Conservation (phyloP, 345 rosid genomes). For the Eutrema yunnanense region DNA sequence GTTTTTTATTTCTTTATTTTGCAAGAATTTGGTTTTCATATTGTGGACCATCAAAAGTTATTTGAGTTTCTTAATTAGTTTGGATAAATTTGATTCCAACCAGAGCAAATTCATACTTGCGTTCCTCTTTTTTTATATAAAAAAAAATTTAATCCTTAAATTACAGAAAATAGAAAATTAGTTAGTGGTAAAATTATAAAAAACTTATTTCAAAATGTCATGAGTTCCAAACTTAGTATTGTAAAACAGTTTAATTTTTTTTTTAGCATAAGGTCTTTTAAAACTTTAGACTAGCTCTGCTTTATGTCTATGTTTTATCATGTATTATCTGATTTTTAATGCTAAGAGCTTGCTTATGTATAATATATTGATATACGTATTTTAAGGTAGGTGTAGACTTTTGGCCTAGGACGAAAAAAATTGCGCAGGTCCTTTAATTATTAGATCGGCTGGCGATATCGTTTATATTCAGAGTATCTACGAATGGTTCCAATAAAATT, state of each 20-base stretch:
- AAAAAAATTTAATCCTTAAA: too few species aligned
- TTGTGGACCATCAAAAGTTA: background rate
- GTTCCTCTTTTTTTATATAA: too few species aligned
- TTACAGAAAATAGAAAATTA: too few species aligned
- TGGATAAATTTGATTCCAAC: background rate
- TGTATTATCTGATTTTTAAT: background rate
- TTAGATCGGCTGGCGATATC: constrained; percentile 18
- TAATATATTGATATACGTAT: background rate
- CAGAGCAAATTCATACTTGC: too few species aligned
- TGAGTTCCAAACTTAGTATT: too few species aligned
- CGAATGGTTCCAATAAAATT: constrained; percentile 1
- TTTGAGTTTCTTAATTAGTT: background rate
- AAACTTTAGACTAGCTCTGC: too few species aligned
- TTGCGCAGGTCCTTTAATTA: constrained; percentile 8
- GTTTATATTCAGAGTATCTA: constrained; percentile 12
- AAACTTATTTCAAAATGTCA: too few species aligned
- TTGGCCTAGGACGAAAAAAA: constrained; percentile 3
- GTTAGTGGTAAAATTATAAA: too few species aligned
- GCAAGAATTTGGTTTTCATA: background rate
- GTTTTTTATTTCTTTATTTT: too few species aligned
- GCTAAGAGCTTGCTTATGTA: background rate
- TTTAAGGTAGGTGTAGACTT: constrained; percentile 6
- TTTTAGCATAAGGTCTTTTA: too few species aligned
- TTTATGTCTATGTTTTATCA: background rate
- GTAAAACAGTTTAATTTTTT: too few species aligned